Evolutionary conservation across 2,329 filamentous ascomycete genomes (phyloP), one percentile per base, ranked within the genome.

Genomic region (Trichoderma sp.): DNA sequence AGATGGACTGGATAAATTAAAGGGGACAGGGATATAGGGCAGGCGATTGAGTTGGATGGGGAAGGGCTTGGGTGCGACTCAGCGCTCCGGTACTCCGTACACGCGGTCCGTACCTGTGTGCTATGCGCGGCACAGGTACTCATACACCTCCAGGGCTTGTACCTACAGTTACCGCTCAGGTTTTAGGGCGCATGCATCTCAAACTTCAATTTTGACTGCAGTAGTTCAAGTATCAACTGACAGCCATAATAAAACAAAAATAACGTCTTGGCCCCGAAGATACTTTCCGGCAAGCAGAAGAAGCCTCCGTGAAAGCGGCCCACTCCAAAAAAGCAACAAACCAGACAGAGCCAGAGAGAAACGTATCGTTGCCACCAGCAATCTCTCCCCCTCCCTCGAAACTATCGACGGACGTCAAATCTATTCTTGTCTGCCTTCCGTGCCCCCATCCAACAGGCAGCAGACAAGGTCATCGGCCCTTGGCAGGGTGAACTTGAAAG

Each of bases 1-100:
- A 75, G 63, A 66, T 74, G 71, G 45, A 56, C 63, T 74, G 63
- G 63, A 59, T 65, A 74, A 74, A 74, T 59, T 59, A 74, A 74
- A 66, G 63, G 71, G 41, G 62, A 67, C 71, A 65, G 59, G 59
- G 71, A 59, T 74, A 41, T 29, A 24, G 71, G 45, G 41, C 21
- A 24, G 27, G 65, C 50, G 69, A 72, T 72, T 50, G 56, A 45
- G 38, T 72, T 72, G 50, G 21, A 56, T 35, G 60, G 60, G 56
- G 56, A 60, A 60, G 24, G 24, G 21, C 56, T 60, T 29, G 56
- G 56, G 31, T 21, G 60, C 60, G 60, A 35, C 33, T 35, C 41
- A 45, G 41, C 16, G 41, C 41, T 45, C 41, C 18, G 31, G 60
- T 63, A 53, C n/a, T 24, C 5, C 21, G 66, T 69, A 69, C 66